These are phyloP conservation scores for Abelmoschus esculentus DNA, from an alignment of 345 rosid species.

Conservation along the genomic window DNA sequence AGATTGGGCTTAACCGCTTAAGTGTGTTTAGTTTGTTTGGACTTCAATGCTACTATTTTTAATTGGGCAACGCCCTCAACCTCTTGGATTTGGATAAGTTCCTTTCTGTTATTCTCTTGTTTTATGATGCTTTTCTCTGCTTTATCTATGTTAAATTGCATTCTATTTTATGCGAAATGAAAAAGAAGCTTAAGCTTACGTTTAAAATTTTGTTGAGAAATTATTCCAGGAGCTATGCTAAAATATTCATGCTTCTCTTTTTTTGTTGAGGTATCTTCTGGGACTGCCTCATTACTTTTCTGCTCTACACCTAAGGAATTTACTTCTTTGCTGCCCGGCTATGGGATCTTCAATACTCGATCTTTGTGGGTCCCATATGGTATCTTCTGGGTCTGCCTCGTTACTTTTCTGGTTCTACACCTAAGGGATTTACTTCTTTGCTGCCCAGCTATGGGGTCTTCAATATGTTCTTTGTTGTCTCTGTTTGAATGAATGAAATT, in stretches of 20 bases:
- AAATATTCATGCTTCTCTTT: slow-evolving; percentile 55
- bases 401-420: slow-evolving; percentile 37
- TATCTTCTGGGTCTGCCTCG: slow-evolving; percentile 50
- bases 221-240: slow-evolving; percentile 34
- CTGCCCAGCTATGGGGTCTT: slow-evolving; percentile 63
- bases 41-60: slow-evolving; percentile 50
- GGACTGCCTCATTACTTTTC: slow-evolving; percentile 81
- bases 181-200: slow-evolving; percentile 19
- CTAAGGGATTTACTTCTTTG: slow-evolving; percentile 33
- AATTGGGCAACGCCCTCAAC: slow-evolving; percentile 47
- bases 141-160: slow-evolving; percentile 24
- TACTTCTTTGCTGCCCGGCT: slow-evolving; percentile 47
- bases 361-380: slow-evolving; percentile 52
- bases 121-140: slow-evolving; percentile 42
- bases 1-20: slow-evolving; percentile 39
- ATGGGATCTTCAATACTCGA: slow-evolving; percentile 63
- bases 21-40: slow-evolving; percentile 59
- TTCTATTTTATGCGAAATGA: slow-evolving; percentile 25
- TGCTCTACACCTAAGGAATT: slow-evolving; percentile 58
- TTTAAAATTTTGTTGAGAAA: slow-evolving; percentile 29
- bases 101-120: slow-evolving; percentile 34
- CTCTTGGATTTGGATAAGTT: slow-evolving; percentile 68
- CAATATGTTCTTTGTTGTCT: slow-evolving; percentile 21
- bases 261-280: slow-evolving; percentile 89
- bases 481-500: no score